Percentiles rank a stretch among this genome's conserved stretches.
phyloP scores from a whole-genome alignment of 2,329 filamentous ascomycete species.

The Fusarium continuum region DNA sequence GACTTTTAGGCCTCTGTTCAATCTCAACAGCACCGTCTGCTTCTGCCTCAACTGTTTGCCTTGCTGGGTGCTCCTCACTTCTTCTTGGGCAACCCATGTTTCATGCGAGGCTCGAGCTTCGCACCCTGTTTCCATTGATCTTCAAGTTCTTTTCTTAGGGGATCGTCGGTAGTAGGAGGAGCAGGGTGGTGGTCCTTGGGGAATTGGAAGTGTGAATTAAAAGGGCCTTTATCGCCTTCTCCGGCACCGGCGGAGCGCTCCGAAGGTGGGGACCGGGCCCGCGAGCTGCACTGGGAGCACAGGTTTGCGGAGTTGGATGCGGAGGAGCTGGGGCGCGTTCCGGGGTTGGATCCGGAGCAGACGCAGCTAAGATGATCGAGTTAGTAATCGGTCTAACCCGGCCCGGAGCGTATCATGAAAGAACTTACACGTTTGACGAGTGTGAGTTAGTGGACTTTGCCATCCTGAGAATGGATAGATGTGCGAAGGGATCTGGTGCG shows the following conservation, averaged over 20 bases:
- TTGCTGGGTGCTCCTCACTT: not conserved
- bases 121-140: not conserved
- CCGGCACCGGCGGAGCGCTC: not conserved
- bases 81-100: not conserved
- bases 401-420: no score
- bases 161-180: not conserved
- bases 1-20: not conserved
- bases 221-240: not conserved
- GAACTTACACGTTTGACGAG: not conserved
- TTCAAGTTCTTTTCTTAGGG: not conserved
- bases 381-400: no score
- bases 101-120: not conserved
- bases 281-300: not conserved
- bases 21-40: not conserved
- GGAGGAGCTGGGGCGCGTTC: not conserved
- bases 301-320: not conserved
- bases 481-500: not conserved
- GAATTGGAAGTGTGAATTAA: not conserved
- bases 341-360: not conserved
- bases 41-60: not conserved
- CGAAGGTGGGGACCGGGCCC: not conserved
- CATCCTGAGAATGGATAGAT: constrained; percentile 1
- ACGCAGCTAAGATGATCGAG: not conserved
- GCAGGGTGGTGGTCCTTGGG: not conserved
- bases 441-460: not conserved